Conservation (phyloP, 345 rosid genomes). For the Schrenkiella parvula region DNA sequence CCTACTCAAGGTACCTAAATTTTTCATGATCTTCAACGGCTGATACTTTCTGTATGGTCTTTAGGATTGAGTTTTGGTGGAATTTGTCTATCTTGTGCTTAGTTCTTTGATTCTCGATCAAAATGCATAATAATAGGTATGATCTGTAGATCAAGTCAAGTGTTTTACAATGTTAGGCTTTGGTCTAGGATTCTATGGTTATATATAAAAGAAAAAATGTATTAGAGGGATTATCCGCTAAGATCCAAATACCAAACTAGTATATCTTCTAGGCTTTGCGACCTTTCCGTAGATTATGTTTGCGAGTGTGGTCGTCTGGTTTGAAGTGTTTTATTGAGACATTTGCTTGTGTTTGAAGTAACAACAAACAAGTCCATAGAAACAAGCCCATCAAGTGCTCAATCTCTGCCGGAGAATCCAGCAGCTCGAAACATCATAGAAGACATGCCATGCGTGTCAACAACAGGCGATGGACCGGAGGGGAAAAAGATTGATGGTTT, state of each 20-base stretch:
- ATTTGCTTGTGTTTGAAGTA: constrained; percentile 36
- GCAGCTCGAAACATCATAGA: constrained; percentile 41
- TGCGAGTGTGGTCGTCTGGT: neutral
- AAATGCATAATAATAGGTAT: neutral
- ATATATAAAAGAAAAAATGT: no score
- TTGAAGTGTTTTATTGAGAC: neutral
- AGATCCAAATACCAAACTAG: neutral
- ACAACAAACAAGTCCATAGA: constrained; percentile 38
- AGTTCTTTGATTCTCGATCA: neutral
- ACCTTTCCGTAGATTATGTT: neutral
- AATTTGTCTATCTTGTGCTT: neutral
- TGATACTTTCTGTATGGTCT: neutral
- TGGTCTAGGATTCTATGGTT: neutral
- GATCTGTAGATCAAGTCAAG: no score
- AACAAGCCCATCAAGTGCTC: constrained; percentile 44
- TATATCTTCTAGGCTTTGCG: neutral
- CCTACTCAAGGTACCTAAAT: constrained; percentile 45
- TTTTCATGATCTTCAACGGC: neutral
- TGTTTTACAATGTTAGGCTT: no score
- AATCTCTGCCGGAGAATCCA: constrained; percentile 24
- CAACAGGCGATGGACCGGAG: constrained; percentile 68
- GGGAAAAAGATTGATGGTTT: constrained; percentile 81
- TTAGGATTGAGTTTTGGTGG: neutral
- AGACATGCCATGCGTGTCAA: constrained; percentile 88
- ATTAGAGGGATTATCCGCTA: no score